These are phyloP conservation scores for Diplosphaera chodatii DNA, from an alignment of 139 green algal species.

Conservation along the genomic window DNA sequence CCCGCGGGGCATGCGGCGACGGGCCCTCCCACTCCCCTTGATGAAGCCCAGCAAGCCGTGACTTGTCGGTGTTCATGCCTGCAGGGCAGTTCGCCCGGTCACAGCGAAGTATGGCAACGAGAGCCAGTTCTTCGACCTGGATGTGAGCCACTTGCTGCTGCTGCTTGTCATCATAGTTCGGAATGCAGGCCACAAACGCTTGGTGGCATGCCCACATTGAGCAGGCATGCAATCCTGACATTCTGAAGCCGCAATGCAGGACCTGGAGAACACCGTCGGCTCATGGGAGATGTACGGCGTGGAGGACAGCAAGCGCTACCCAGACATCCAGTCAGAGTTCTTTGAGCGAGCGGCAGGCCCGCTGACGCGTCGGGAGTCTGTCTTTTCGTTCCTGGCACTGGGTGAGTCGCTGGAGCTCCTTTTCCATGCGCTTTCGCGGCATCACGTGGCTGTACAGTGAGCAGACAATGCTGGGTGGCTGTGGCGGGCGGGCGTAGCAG, in stretches of 20 bases:
- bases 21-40: too few species aligned
- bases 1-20: too few species aligned
- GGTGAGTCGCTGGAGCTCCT: conserved; percentile 27
- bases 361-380: conserved; percentile 76
- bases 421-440: not conserved
- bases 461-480: too few species aligned
- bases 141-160: conserved; percentile 36
- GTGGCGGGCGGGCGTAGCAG: too few species aligned
- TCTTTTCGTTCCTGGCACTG: conserved; percentile 76
- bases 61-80: not conserved
- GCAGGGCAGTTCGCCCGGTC: conserved; percentile 46
- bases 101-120: conserved; percentile 81
- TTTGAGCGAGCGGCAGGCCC: conserved; percentile 80
- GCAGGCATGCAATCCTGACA: too few species aligned
- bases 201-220: too few species aligned
- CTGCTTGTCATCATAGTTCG: too few species aligned
- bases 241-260: too few species aligned
- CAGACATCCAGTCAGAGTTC: conserved; percentile 75
- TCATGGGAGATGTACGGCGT: conserved; percentile 91
- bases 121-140: conserved; percentile 83
- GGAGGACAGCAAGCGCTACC: conserved; percentile 82
- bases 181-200: not conserved
- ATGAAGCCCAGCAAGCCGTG: not conserved
- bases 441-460: too few species aligned
- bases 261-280: conserved; percentile 89